Base-by-base conservation (phyloP, 441 rosid genomes). In the Dalechampia spathulata region DNA sequence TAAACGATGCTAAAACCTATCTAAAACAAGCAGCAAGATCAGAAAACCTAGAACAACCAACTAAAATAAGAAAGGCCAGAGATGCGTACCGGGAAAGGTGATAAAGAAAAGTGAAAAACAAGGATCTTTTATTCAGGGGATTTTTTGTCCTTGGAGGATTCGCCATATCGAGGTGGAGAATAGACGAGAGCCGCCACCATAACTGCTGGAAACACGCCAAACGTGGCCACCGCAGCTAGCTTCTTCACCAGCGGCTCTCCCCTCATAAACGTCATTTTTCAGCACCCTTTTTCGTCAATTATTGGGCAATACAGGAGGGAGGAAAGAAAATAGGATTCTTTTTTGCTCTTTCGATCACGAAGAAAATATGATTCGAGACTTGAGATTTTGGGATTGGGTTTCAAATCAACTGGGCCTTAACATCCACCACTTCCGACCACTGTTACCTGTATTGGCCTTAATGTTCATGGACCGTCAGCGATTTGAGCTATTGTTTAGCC, bases 191-290 rank as follows among this genome's bases (percentile, higher is more conserved):
- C 77, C 25, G 80, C 86, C 17, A 60, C 51, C 83, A 83, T 80
- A 51, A 81, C 68, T 5, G 67, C 86, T 0, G 90, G 82, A 11
- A 78, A 58, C 48, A 80, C 71, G 3, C 15, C 81, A 69, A 60
- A 76, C 71, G 60, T 61, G 15, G 82, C 78, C 22, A 74, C 37
- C 40, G 45, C 65, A 4, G 86, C 83, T 45, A 78, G 71, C 70
- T 76, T 80, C 49, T 79, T 26, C 67, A 83, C 69, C 75, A 83
- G 61, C 11, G 83, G 79, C 72, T 74, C 72, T 50, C 90, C 90
- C 39, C 44, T 76, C 75, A 71, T 53, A 22, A 78, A 55, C 62
- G 49, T 28, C 84, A 75, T 62, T 26, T 48, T 52, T 27, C 9
- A 17, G 4, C 19, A 10, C 22, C 15, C 23, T 13, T 20, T 15